phyloP scores from a whole-genome alignment of 352 stramenopile genomes.

The Aphanomyces invadans region DNA sequence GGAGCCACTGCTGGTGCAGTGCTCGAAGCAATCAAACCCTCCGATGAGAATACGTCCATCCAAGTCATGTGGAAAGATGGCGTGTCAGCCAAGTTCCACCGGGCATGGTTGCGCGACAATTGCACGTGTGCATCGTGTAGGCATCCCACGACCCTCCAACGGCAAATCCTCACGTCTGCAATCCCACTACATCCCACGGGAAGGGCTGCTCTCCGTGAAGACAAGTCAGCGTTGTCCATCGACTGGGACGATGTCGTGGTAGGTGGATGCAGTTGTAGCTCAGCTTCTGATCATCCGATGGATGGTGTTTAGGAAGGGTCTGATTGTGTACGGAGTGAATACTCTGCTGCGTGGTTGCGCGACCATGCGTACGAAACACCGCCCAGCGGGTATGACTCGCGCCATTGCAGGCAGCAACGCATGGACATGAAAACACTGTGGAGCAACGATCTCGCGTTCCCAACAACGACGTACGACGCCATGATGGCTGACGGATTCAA shows the following conservation, averaged over 20 bases:
- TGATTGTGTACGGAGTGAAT: constrained; percentile 50
- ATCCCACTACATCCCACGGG: constrained; percentile 43
- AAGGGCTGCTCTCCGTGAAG: constrained; percentile 27
- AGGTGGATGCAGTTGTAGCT: constrained; percentile 21
- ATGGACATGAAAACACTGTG: constrained; percentile 47
- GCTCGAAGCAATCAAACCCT: neutral
- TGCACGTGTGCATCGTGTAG: constrained; percentile 57
- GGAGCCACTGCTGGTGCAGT: neutral
- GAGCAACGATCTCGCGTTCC: constrained; percentile 40
- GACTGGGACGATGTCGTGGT: constrained; percentile 52
- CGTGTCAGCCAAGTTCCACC: constrained; percentile 71
- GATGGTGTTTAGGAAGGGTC: constrained; percentile 34
- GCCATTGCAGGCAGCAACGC: constrained; percentile 48
- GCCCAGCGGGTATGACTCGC: constrained; percentile 35
- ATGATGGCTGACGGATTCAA: constrained; percentile 42
- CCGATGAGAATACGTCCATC: constrained; percentile 31
- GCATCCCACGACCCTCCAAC: constrained; percentile 65
- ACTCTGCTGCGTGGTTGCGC: constrained; percentile 63
- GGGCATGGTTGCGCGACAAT: constrained; percentile 80
- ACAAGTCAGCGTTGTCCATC: constrained; percentile 38
- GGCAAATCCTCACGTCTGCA: constrained; percentile 70
- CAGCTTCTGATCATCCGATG: neutral
- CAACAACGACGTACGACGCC: constrained; percentile 36
- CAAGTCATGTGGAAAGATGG: constrained; percentile 69
- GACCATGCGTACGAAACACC: constrained; percentile 55